These are phyloP conservation scores for Cryomyces minteri DNA, from an alignment of 495 filamentous ascomycete genomes.

Conservation along the genomic window DNA sequence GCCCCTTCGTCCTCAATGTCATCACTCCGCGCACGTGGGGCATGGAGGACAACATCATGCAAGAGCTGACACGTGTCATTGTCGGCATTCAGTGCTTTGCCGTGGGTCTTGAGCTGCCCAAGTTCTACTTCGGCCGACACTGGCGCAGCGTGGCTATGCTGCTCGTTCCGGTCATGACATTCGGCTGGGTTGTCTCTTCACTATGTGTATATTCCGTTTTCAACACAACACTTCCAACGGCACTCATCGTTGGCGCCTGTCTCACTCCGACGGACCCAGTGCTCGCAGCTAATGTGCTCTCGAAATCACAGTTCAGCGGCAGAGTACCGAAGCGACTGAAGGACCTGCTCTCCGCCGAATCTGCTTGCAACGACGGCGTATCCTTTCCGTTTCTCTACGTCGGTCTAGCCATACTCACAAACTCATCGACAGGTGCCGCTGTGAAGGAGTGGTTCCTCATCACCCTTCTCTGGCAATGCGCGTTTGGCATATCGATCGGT, in stretches of 20 bases:
- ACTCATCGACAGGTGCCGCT: slow-evolving; percentile 9
- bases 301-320: slow-evolving; percentile 23
- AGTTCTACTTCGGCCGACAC: slow-evolving; percentile 23
- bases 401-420: slow-evolving; percentile 20
- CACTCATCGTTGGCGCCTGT: slow-evolving; percentile 28
- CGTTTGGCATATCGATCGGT: slow-evolving; percentile 22
- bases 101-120: slow-evolving; percentile 24
- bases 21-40: slow-evolving; percentile 25
- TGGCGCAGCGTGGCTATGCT: slow-evolving; percentile 26
- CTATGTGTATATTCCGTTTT: slow-evolving; percentile 22
- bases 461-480: slow-evolving; percentile 31
- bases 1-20: slow-evolving; percentile 18
- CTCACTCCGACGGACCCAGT: slow-evolving; percentile 33
- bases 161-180: slow-evolving; percentile 31
- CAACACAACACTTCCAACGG: slow-evolving; percentile 18
- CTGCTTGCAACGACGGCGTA: slow-evolving; percentile 31
- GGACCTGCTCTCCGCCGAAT: slow-evolving; percentile 28
- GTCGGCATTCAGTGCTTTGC: slow-evolving; percentile 30
- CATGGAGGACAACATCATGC: slow-evolving; percentile 10
- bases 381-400: slow-evolving; percentile 31
- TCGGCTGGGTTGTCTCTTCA: slow-evolving; percentile 28
- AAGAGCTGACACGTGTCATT: slow-evolving; percentile 27
- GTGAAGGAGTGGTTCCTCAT: slow-evolving; percentile 28
- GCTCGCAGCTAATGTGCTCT: slow-evolving; percentile 27
- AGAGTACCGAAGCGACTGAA: slow-evolving; percentile 27